Evolutionary conservation across 2,329 filamentous ascomycete species (phyloP).

Genomic region (Westerdykella sp.): DNA sequence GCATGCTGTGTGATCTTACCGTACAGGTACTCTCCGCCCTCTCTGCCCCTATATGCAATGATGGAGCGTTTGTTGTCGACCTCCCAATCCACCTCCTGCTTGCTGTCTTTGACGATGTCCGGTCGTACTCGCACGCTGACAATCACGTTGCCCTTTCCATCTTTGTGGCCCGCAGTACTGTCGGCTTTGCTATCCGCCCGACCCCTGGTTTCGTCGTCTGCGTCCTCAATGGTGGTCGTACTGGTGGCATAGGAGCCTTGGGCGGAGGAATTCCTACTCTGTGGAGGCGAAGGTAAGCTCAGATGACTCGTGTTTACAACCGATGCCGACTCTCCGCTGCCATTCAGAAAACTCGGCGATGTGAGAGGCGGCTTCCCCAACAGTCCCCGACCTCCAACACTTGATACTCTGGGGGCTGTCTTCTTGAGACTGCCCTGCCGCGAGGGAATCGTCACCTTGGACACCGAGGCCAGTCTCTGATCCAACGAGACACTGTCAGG

Average conservation of each 20-base stretch:
- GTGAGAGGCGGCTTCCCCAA: constrained; percentile 40
- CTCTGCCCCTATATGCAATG: constrained; percentile 77
- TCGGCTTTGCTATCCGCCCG: constrained; percentile 32
- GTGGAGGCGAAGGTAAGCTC: constrained; percentile 73
- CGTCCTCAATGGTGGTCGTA: constrained; percentile 81
- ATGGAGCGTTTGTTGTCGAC: constrained; percentile 78
- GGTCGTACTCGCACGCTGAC: constrained; percentile 93
- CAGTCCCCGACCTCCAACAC: constrained; percentile 25
- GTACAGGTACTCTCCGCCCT: constrained; percentile 88
- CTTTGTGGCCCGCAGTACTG: constrained; percentile 43
- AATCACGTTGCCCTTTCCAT: constrained; percentile 88
- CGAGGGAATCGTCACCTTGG: constrained; percentile 25
- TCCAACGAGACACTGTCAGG: constrained; percentile 29
- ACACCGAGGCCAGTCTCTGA: constrained; percentile 24
- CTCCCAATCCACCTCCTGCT: constrained; percentile 78
- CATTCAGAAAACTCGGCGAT: constrained; percentile 70
- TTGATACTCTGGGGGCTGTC: constrained; percentile 49
- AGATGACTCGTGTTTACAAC: constrained; percentile 57
- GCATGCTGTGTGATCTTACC: constrained; percentile 52
- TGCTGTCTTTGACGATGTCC: constrained; percentile 61
- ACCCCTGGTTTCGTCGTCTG: constrained; percentile 55
- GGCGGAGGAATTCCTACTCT: constrained; percentile 85
- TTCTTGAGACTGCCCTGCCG: constrained; percentile 37
- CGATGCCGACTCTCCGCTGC: constrained; percentile 69
- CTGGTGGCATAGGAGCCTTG: constrained; percentile 87